Evolutionary conservation across 257 asterid genomes (phyloP).

Genomic region (Fraxinus pennsylvanica): DNA sequence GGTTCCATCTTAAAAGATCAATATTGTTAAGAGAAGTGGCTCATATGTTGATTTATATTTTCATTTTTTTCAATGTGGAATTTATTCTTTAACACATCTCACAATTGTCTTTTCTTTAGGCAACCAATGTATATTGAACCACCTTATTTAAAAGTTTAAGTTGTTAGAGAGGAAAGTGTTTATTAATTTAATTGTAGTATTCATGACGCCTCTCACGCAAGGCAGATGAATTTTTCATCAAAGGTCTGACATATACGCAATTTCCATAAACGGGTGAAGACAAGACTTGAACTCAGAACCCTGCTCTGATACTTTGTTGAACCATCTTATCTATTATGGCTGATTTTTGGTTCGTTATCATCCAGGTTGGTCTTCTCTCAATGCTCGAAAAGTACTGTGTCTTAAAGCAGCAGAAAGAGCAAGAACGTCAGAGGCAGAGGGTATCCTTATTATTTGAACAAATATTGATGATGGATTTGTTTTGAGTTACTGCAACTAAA

Average conservation of each 20-base stretch:
- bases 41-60: too few relatives aligned
- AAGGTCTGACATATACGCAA: neutral
- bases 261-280: neutral
- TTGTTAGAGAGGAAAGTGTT: neutral
- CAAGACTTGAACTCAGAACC: neutral
- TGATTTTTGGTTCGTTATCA: neutral
- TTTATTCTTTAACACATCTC: neutral
- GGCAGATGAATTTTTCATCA: neutral
- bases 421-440: conserved; percentile 80
- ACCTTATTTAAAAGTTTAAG: neutral
- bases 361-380: conserved; percentile 64
- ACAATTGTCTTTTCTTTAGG: neutral
- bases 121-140: neutral
- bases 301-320: neutral
- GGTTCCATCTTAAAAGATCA: too few relatives aligned
- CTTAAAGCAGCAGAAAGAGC: conserved; percentile 68
- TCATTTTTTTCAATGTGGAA: too few relatives aligned
- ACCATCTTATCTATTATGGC: neutral
- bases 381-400: conserved; percentile 71
- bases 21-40: too few relatives aligned
- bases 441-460: conserved; percentile 37
- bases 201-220: neutral
- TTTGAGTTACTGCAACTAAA: conserved; percentile 13
- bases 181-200: neutral
- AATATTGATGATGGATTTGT: conserved; percentile 7